Conservation (phyloP, 208 protist species). For the Acanthamoeba healyi region DNA sequence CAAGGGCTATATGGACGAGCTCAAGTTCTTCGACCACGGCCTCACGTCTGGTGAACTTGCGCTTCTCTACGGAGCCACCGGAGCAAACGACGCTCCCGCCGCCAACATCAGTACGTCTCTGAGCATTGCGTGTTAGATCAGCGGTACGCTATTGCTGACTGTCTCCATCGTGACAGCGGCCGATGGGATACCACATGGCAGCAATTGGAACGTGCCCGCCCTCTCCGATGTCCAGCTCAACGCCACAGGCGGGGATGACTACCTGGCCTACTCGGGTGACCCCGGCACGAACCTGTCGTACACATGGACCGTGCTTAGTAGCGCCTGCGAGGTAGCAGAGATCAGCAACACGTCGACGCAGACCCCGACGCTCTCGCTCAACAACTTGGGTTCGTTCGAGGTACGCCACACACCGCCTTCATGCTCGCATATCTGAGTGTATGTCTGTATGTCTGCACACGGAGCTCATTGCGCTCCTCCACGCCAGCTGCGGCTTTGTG, state of each 20-base stretch:
- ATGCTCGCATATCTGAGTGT: too few relatives aligned
- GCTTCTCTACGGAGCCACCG: background rate
- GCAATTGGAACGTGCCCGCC: background rate
- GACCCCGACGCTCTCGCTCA: background rate
- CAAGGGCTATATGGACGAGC: background rate
- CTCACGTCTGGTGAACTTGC: background rate
- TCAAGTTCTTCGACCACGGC: constrained; percentile 39
- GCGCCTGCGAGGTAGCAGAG: background rate
- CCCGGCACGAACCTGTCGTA: background rate
- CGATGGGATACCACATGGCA: too few relatives aligned
- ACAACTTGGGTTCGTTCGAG: background rate
- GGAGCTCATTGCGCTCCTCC: background rate
- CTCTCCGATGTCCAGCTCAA: background rate
- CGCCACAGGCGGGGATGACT: background rate
- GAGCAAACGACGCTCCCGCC: background rate
- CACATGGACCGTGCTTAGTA: background rate
- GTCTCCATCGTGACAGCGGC: too few relatives aligned
- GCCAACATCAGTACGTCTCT: too few relatives aligned
- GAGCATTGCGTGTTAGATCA: too few relatives aligned
- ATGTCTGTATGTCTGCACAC: background rate
- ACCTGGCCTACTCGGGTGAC: background rate
- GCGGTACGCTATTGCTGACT: too few relatives aligned
- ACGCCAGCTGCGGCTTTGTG: background rate
- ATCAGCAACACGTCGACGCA: background rate
- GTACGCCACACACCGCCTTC: background rate